These are phyloP conservation scores for Venturia aucupariae DNA, from an alignment of 2,329 filamentous ascomycete genomes.

Conservation along the genomic window DNA sequence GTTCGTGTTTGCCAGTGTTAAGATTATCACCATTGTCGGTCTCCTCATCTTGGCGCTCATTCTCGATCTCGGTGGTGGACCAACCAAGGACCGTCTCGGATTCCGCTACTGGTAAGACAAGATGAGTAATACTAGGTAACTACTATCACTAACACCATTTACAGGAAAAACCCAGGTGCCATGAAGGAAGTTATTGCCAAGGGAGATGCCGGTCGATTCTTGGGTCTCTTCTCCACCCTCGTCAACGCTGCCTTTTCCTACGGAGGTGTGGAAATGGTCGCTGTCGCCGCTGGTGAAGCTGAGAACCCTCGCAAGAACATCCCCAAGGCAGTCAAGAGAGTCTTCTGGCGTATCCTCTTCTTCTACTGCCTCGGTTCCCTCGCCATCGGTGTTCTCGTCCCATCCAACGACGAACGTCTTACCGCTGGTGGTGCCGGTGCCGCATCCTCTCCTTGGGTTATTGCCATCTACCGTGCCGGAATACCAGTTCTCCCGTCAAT, in stretches of 20 bases:
- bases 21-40: constrained; percentile 62
- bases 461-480: constrained; percentile 52
- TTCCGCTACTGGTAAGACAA: constrained; percentile 56
- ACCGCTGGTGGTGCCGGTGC: constrained; percentile 27
- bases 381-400: constrained; percentile 63
- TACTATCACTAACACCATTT: not conserved
- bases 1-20: constrained; percentile 56
- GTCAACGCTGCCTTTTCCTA: constrained; percentile 63
- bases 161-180: constrained; percentile 50
- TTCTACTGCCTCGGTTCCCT: constrained; percentile 54
- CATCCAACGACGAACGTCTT: constrained; percentile 46
- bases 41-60: constrained; percentile 72
- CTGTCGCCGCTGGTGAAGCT: constrained; percentile 69
- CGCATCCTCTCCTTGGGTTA: constrained; percentile 53
- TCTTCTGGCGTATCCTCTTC: constrained; percentile 64
- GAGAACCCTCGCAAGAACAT: constrained; percentile 63
- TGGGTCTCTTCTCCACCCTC: constrained; percentile 60
- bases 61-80: constrained; percentile 66
- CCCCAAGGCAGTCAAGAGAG: constrained; percentile 62
- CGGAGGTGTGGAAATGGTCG: constrained; percentile 69
- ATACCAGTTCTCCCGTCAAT: constrained; percentile 56
- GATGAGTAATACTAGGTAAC: not conserved
- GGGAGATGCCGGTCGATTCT: constrained; percentile 52
- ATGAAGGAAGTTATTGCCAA: constrained; percentile 58
- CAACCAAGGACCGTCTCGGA: constrained; percentile 60